Base-by-base conservation (phyloP, 1,284 basidiomycete genomes). In the Tilletia caries region DNA sequence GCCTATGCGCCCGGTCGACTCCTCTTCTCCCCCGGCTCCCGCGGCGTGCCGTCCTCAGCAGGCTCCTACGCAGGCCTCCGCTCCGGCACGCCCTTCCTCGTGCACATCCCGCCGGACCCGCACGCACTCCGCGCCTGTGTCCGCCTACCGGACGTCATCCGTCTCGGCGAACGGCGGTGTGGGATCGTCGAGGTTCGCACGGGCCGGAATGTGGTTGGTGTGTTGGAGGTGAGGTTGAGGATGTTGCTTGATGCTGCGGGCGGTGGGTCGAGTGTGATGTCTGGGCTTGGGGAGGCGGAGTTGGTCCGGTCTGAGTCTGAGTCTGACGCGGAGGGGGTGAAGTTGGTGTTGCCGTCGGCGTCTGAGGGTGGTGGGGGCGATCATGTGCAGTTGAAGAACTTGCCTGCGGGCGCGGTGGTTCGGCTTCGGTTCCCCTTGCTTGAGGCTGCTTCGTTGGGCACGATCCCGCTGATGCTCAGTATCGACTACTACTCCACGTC, bases 51-150 rank as follows among this genome's bases (percentile, higher is more conserved):
- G 15, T 8, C 58, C 32, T 18, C 58, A 15, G 10, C n/a, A 4
- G 33, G 58, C 32, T 13, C n/a, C 2, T 10, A 4, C 58, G 2
- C 27, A 33, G 58, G 58, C 32, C 15, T 33, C 10, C 29, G 58
- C 10, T 33, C 32, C 29, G 58, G 29, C 2, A 33, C 34, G 29
- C 58, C 66, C 25, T 60, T 34, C 18, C 65, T 75, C 23, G 27
- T 83, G n/a, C 66, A 71, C 25, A 68, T 82, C 15, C 75, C 79
- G 1, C 71, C 75, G 23, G 80, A 83, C 43, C 75, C 73, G 5
- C 73, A 71, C 3, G 71, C 80, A 12, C 60, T 79, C 6, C 68
- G 70, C 20, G 72, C 77, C 0, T 12, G 34, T 2, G 25, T 74
- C 3, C 46, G 46, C 0, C 68, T 75, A n/a, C 76, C 77, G 58